Evolutionary conservation across 257 asterid genomes (phyloP), one percentile per base, ranked within the genome.

Genomic region (Fraxinus pennsylvanica): DNA sequence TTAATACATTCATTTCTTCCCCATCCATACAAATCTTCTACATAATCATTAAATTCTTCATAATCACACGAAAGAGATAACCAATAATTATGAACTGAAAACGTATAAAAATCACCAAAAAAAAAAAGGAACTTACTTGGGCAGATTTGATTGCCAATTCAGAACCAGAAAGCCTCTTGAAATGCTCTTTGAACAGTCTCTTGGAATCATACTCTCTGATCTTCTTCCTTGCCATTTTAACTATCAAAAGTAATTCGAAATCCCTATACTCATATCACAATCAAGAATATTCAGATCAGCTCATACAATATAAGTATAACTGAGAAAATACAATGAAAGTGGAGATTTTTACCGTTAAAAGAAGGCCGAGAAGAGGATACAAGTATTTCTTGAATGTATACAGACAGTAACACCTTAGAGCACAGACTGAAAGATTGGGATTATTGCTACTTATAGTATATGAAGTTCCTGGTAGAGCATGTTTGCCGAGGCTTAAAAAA

Each of bases 121-220:
- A 17, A 69, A 72, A 43, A 19, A 29, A 3, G 0, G n/a, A 7
- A 74, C 87, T 85, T 74, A 93, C 98, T 81, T 93, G 95, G 59
- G 96, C 97, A 81, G 94, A 93, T 87, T 91, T 91, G 81, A 91
- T 91, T 41, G 86, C 91, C 88, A 93, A 80, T 45, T 91, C 96
- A 81, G 89, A 87, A 77, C 96, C 98, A 82, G 87, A 82, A 17
- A 93, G 87, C 88, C 97, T 93, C 90, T 93, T 93, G 86, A 88
- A 93, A 80, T 93, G 93, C 83, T 93, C 96, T 65, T 91, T 93
- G 91, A 93, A 82, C 91, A 93, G 69, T 75, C 98, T 91, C 95
- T 93, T 93, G 75, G 98, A 93, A 84, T 93, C 98, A 68, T 93
- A 93, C 91, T 93, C 98, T 90, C 97, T 89, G 89, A 93, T 93